phyloP scores from a whole-genome alignment of 2,329 filamentous ascomycete species.

The Clarireedia monteithiana region DNA sequence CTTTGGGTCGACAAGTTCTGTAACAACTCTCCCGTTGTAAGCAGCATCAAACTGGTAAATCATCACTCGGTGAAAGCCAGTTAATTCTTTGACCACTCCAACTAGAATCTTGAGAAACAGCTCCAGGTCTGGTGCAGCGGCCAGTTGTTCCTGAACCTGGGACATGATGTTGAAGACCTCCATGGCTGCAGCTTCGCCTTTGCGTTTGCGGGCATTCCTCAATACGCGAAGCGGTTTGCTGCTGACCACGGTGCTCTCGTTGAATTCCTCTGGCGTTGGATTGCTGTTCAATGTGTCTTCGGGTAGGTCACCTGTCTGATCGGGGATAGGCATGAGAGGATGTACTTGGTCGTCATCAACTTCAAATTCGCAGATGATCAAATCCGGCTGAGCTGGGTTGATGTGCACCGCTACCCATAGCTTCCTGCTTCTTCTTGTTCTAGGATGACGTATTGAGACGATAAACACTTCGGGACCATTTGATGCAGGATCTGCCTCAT shows the following conservation, averaged over 20 bases:
- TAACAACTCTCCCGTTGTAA: constrained; percentile 82
- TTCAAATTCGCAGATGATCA: constrained; percentile 85
- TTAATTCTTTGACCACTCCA: constrained; percentile 81
- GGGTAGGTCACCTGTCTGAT: constrained; percentile 52
- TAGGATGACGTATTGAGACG: constrained; percentile 53
- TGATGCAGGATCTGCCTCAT: constrained; percentile 63
- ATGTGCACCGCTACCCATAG: constrained; percentile 86
- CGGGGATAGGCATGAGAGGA: constrained; percentile 57
- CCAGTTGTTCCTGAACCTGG: constrained; percentile 81
- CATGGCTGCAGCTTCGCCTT: constrained; percentile 67
- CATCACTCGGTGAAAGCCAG: constrained; percentile 88
- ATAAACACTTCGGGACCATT: constrained; percentile 86
- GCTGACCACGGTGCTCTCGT: constrained; percentile 65
- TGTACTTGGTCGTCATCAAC: constrained; percentile 66
- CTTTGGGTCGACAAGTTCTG: constrained; percentile 74
- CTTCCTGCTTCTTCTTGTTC: constrained; percentile 44
- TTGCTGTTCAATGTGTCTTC: constrained; percentile 67
- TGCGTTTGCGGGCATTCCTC: constrained; percentile 60
- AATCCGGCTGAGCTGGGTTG: constrained; percentile 55
- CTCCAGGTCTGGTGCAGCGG: constrained; percentile 62
- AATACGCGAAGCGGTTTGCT: constrained; percentile 74
- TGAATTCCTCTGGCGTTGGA: constrained; percentile 65
- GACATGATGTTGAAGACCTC: constrained; percentile 89
- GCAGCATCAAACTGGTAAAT: constrained; percentile 80
- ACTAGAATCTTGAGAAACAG: constrained; percentile 73